phyloP scores from a whole-genome alignment of 2,329 filamentous ascomycete species.

The Dactylellina parvicollis region DNA sequence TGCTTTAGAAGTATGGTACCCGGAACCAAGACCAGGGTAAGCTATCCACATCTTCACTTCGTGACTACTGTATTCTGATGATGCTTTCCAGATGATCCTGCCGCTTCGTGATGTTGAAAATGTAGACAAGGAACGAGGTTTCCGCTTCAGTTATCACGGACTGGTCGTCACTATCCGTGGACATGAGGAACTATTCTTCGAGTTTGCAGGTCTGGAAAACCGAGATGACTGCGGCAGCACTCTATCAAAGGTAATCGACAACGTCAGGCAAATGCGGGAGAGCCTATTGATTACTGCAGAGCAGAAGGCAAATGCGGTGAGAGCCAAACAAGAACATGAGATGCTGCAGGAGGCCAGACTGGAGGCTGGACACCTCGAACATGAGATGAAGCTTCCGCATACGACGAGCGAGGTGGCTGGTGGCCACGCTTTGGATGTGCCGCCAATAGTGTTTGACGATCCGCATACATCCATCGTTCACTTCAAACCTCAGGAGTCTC shows the following conservation, averaged over 20 bases:
- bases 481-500: constrained; percentile 82
- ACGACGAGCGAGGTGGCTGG: constrained; percentile 54
- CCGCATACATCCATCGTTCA: constrained; percentile 86
- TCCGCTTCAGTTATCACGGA: constrained; percentile 88
- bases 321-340: constrained; percentile 81
- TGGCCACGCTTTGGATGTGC: constrained; percentile 65
- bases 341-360: constrained; percentile 78
- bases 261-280: constrained; percentile 75
- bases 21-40: constrained; percentile 82
- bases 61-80: constrained; percentile 24
- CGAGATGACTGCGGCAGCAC: constrained; percentile 91
- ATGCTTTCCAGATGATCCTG: constrained; percentile 71
- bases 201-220: constrained; percentile 79
- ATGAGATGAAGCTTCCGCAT: constrained; percentile 60
- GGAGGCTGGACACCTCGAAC: constrained; percentile 62
- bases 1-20: constrained; percentile 93
- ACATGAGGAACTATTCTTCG: constrained; percentile 95
- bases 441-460: constrained; percentile 88
- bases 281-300: constrained; percentile 74
- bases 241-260: constrained; percentile 79
- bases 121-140: constrained; percentile 92
- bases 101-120: constrained; percentile 92
- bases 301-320: constrained; percentile 75
- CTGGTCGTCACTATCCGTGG: constrained; percentile 92
- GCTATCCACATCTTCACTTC: neutral